phyloP scores from a whole-genome alignment of 2,329 filamentous ascomycete genomes.

The Orbilia quercus region DNA sequence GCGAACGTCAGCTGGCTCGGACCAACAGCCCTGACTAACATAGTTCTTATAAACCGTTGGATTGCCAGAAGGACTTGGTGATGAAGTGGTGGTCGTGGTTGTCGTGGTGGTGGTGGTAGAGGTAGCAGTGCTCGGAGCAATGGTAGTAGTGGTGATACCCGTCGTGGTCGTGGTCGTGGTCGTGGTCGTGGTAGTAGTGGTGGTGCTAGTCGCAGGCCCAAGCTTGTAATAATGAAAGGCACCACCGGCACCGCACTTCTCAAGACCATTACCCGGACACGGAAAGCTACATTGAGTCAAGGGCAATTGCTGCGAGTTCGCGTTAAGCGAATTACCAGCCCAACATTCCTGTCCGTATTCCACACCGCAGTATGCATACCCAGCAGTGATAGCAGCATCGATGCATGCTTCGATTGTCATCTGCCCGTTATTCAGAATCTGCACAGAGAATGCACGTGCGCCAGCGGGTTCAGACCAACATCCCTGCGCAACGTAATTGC shows the following conservation, averaged over 20 bases:
- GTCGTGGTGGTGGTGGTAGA: constrained; percentile 24
- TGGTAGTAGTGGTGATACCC: constrained; percentile 51
- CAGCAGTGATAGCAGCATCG: constrained; percentile 53
- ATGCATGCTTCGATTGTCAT: constrained; percentile 55
- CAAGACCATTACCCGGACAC: constrained; percentile 63
- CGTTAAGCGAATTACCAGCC: constrained; percentile 59
- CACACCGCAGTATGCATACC: constrained; percentile 61
- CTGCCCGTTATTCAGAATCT: not conserved
- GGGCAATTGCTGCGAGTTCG: constrained; percentile 17
- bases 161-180: constrained; percentile 18
- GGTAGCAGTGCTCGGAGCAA: constrained; percentile 9
- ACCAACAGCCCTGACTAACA: constrained; percentile 8
- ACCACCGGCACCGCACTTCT: constrained; percentile 65
- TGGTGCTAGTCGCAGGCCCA: not conserved
- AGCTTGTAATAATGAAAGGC: constrained; percentile 62
- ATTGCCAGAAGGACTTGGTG: constrained; percentile 8
- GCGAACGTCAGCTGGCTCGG: not conserved
- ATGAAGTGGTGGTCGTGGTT: not conserved
- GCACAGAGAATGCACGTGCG: not conserved
- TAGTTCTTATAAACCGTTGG: constrained; percentile 16
- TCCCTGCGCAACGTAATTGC: constrained; percentile 8
- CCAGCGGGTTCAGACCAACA: constrained; percentile 9
- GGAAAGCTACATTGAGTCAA: constrained; percentile 51
- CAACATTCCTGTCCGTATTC: constrained; percentile 59
- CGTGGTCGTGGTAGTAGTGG: not conserved